Base-by-base conservation (phyloP, 345 rosid genomes). In the Clarkia xantiana region DNA sequence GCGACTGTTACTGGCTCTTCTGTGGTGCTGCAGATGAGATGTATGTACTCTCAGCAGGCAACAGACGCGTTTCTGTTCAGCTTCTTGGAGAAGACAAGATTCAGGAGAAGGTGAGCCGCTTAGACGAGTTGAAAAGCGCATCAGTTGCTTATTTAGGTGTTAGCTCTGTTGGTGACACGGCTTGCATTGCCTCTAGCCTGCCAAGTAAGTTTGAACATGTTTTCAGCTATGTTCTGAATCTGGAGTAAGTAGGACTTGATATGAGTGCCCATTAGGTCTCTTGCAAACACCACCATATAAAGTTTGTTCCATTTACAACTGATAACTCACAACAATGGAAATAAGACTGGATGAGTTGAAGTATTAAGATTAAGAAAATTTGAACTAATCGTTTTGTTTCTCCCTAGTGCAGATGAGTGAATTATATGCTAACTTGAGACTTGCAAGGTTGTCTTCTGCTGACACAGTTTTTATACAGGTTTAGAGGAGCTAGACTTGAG, bases 21-120 rank as follows among this genome's bases (percentile, higher is more conserved):
- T 19, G n/a, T n/a, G 23, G 11, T 49, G 42, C 45, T 68, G 65
- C 67, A 86, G 97, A 86, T 60, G 98, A 78, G 68, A 91, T 91
- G 98, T 90, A 90, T 52, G 96, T 90, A 54, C 76, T 86, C 19
- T 86, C 97, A 2, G 71, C 94, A 3, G 75, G 67, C 53, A 90
- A 86, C 66, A 73, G 70, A 41, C 80, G 80, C n/a, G 93, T 90
- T 12, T 76, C 84, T 10, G 72, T 90, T 51, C 65, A 90, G 57
- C 78, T 90, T 43, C 57, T 90, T 53, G 96, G 97, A 41, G 80
- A 76, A 40, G 89, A 90, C 5, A 79, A 77, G 71, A 76, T 86
- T 12, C 74, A 79, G 61, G 91, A 86, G 59, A 90, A 81, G 67
- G 36, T 90, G 40, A 76, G 86, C 65, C 67, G 79, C 34, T 71